phyloP scores from a whole-genome alignment of 2,329 filamentous ascomycete species.

The Cladorrhinum sp. region DNA sequence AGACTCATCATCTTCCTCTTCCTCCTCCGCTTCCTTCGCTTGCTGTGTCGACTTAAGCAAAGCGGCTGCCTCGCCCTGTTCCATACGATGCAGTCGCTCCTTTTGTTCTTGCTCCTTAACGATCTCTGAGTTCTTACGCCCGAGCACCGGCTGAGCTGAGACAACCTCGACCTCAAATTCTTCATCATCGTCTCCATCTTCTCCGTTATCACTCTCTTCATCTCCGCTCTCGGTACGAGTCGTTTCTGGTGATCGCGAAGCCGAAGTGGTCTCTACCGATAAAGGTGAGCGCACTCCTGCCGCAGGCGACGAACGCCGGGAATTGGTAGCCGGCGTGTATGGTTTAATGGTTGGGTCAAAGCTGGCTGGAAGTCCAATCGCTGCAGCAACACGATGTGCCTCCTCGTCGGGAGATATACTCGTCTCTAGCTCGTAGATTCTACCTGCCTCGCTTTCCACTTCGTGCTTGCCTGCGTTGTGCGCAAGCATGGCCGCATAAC shows the following conservation, averaged over 20 bases:
- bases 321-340: constrained; percentile 33
- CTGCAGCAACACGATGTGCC: constrained; percentile 61
- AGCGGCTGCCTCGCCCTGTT: constrained; percentile 55
- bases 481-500: constrained; percentile 74
- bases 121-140: constrained; percentile 37
- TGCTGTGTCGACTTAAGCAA: constrained; percentile 34
- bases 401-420: constrained; percentile 58
- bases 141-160: constrained; percentile 40
- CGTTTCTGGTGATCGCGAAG: constrained; percentile 23
- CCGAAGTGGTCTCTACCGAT: constrained; percentile 10
- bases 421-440: constrained; percentile 53
- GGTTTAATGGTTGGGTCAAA: constrained; percentile 65
- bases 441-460: constrained; percentile 53
- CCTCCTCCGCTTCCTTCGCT: constrained; percentile 31
- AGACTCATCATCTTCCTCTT: constrained; percentile 29
- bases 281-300: constrained; percentile 1
- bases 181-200: constrained; percentile 34
- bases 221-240: constrained; percentile 39
- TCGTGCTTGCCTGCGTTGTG: constrained; percentile 57
- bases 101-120: constrained; percentile 40
- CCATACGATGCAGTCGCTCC: constrained; percentile 57
- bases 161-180: constrained; percentile 44
- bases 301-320: constrained; percentile 20
- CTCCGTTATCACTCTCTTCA: constrained; percentile 36
- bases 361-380: constrained; percentile 58